Base-by-base conservation (phyloP, 164 flowering plant genomes). In the Brasenia schreberi region DNA sequence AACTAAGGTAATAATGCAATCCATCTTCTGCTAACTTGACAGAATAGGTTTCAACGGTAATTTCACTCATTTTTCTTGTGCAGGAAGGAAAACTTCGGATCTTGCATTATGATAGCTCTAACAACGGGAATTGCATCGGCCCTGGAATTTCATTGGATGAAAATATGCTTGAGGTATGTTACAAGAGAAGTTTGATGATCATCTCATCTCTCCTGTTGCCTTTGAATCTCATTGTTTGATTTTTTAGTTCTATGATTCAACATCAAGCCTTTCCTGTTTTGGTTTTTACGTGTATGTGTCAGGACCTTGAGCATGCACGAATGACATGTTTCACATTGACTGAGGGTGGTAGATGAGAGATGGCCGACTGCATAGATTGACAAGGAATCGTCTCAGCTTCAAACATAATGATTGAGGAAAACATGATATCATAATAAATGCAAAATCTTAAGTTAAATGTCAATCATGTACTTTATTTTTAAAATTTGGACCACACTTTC, bases 21-120 rank as follows among this genome's bases (percentile, higher is more conserved):
- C 49, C 9, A 39, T 19, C 1, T n/a, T 19, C 61, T 19, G 10
- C 59, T 18, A 61, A 4, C 44, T 43, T 4, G 17, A n/a, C 23
- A 17, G 16, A 7, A 44, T 45, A 18, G 9, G 44, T 23, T 23
- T 64, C 7, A 5, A 19, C 9, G 4, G 45, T 65, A 63, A 68
- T 43, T 61, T 59, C 58, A 16, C 11, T 6, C 68, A 4, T 17
- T 12, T 74, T 6, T 59, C 23, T 42, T 45, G 60, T 79, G 75
- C 85, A 94, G 98, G 98, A 94, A 78, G 98, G 98, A 67, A 94
- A 84, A 82, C 89, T 94, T 62, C 82, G 98, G 75, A 78, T 91
- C 61, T 87, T 94, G 61, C 93, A 87, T 11, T 88, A 75, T 72
- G 88, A 89, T 74, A 62, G 79, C 72, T 76, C 89, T 65, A 75